Percentiles rank a stretch among this genome's conserved stretches.
Evolutionary conservation across 106 monocot genomes (phyloP).

Genomic region (Agapanthus africanus): DNA sequence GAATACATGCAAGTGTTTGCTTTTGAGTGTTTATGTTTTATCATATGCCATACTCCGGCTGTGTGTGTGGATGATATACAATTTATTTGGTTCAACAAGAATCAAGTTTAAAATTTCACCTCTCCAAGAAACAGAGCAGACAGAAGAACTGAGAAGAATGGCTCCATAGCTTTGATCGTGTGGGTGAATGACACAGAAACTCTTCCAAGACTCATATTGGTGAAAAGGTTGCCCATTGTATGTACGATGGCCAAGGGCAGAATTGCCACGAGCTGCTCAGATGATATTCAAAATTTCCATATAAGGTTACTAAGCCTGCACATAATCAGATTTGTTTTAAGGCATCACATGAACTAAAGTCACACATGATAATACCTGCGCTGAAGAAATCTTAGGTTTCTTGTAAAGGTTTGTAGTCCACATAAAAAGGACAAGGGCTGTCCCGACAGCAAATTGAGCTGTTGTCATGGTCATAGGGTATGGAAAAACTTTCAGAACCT

Average conservation of each 20-base stretch:
- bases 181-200: constrained; percentile 75
- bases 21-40: background rate
- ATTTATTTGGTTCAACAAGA: constrained; percentile 1
- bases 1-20: background rate
- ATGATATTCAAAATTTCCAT: background rate
- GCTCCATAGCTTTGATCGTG: constrained; percentile 81
- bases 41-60: too few relatives aligned
- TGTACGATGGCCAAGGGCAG: constrained; percentile 69
- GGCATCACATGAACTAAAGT: background rate
- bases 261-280: constrained; percentile 49
- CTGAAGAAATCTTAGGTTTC: constrained; percentile 53
- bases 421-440: constrained; percentile 57
- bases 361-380: constrained; percentile 31
- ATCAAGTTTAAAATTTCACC: constrained; percentile 18
- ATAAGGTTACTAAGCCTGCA: background rate
- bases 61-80: background rate
- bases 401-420: constrained; percentile 58
- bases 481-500: constrained; percentile 73
- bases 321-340: background rate
- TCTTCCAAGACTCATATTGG: constrained; percentile 77
- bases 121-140: constrained; percentile 73
- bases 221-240: constrained; percentile 78
- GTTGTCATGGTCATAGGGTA: constrained; percentile 69
- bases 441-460: constrained; percentile 55
- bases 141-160: constrained; percentile 69